Conservation (phyloP, 2,329 filamentous ascomycete genomes). For the Ascocoryne sarcoides region DNA sequence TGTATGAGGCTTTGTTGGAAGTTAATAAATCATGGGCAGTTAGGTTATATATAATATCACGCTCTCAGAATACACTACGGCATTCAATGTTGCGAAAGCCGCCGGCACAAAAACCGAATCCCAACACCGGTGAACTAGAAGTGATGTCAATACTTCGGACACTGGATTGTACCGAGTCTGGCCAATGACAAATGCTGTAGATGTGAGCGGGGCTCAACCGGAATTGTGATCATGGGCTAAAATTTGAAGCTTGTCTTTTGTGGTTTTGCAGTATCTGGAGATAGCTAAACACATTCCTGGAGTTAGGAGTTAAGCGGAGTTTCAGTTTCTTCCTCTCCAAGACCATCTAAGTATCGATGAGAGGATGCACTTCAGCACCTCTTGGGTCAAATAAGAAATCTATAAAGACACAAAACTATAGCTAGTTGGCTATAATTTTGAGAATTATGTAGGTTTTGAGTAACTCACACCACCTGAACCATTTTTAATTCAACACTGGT, state of each 20-base stretch:
- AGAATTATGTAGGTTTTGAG: not conserved
- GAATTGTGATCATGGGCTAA: not conserved
- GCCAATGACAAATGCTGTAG: not conserved
- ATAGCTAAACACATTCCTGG: not conserved
- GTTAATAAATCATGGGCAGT: too few species aligned
- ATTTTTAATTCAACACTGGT: not conserved
- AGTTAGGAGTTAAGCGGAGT: not conserved
- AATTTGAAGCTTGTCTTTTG: not conserved
- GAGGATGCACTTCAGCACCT: too few species aligned
- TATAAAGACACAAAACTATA: too few species aligned
- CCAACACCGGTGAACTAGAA: not conserved
- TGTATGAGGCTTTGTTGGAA: too few species aligned
- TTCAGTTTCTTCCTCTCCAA: not conserved
- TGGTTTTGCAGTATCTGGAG: not conserved
- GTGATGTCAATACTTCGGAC: not conserved
- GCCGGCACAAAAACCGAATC: not conserved
- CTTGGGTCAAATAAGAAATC: too few species aligned
- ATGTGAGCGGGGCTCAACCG: not conserved
- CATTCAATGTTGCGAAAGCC: not conserved
- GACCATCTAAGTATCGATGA: not conserved
- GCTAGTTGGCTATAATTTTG: not conserved
- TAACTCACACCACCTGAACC: not conserved
- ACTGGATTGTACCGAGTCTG: not conserved
- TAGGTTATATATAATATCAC: too few species aligned
- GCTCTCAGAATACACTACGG: not conserved